Conservation (phyloP, 2,329 filamentous ascomycete genomes). For the Aspergillus tamarii region DNA sequence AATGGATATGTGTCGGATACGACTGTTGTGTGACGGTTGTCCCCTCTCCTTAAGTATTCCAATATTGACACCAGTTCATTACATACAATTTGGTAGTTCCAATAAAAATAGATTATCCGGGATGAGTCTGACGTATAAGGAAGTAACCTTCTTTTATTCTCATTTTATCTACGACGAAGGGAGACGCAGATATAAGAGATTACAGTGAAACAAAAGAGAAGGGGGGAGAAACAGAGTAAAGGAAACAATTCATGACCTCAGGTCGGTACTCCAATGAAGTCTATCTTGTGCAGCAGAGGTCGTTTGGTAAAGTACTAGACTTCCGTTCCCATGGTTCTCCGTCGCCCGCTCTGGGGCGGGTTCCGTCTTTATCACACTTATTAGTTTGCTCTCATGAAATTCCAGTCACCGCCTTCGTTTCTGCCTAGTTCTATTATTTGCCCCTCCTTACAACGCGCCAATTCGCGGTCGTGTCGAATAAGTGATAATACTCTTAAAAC, state of each 20-base stretch:
- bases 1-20: background rate
- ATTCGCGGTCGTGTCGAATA: background rate
- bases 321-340: background rate
- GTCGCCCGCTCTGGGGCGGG: background rate
- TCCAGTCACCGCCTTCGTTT: background rate
- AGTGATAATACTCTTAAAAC: background rate
- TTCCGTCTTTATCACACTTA: background rate
- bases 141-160: background rate
- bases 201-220: background rate
- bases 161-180: background rate
- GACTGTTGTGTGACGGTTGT: background rate
- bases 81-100: background rate
- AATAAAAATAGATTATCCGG: background rate
- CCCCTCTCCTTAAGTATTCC: background rate
- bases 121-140: background rate
- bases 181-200: background rate
- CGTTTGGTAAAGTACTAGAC: background rate
- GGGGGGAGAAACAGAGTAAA: background rate
- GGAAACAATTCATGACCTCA: background rate
- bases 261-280: no score
- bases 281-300: background rate
- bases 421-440: conserved; percentile 1
- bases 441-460: conserved; percentile 2
- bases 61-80: background rate
- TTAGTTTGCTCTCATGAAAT: background rate